Evolutionary conservation across 228 moss, liverwort and hornwort species (phyloP), one percentile per base, ranked within the genome.

Genomic region (Sphagnum fallax): DNA sequence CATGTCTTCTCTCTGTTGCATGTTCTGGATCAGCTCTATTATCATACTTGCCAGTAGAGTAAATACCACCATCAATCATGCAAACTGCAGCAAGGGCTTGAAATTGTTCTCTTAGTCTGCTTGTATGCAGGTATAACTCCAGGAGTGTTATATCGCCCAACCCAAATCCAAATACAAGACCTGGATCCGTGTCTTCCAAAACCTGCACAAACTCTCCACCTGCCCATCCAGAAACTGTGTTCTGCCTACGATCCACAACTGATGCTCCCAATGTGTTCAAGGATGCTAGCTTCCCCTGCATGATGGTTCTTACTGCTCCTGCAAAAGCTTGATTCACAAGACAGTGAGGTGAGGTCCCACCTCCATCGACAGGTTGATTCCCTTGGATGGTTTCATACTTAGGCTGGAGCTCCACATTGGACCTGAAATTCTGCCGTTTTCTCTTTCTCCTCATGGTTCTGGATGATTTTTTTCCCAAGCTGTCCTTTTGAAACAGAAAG

Each of bases 271-370:
- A 71, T 64, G 88, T 92, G 79, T 93, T 89, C 53, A 98, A 86
- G 72, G 93, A 88, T 59, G 88, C 98, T 67, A 88, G 80, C 72
- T 84, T 90, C 61, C 91, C 93, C 66, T 84, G 91, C 81, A 92
- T 77, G 70, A 93, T 85, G 50, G 82, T 86, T 75, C 75, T 93
- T 51, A 98, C 92, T 71, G 98, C 94, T 77, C 82, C 81, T 59
- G 98, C 98, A 69, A 90, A 98, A 47, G 98, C 94, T 82, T 98
- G 98, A 77, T 98, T 98, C 62, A 89, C 88, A 63, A 92, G 90
- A 81, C 98, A 91, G n/a, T 84, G 90, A 85, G 82, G 77, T 77
- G 92, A 85, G n/a, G 92, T 71, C 52, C 76, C 75, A 60, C 61
- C 65, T 32, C 12, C 16, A 52, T 73, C 49, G 62, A 76, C 76